Evolutionary conservation across 768 basidiomycete species (phyloP).

Genomic region (Macrocybe gigantea): DNA sequence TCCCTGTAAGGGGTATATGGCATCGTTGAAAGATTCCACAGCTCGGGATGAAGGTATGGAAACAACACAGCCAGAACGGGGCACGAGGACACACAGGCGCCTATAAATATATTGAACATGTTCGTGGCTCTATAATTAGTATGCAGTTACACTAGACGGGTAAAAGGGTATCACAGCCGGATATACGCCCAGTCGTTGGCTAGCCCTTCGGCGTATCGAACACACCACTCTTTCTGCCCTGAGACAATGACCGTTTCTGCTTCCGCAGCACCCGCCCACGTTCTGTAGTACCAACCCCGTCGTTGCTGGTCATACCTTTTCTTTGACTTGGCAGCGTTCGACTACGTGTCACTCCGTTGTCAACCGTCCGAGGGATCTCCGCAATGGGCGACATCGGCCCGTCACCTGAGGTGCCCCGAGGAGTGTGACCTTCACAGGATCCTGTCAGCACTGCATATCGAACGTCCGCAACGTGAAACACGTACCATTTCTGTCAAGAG

Average conservation of each 20-base stretch:
- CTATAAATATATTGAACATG: not conserved
- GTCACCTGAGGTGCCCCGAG: slow-evolving; percentile 22
- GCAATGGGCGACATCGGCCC: slow-evolving; percentile 41
- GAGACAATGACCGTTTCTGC: slow-evolving; percentile 40
- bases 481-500: slow-evolving; percentile 38
- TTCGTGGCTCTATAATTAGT: not conserved
- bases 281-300: slow-evolving; percentile 16
- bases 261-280: slow-evolving; percentile 41
- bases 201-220: slow-evolving; percentile 5
- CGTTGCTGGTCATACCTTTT: too few relatives aligned
- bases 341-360: slow-evolving; percentile 40
- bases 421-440: slow-evolving; percentile 7
- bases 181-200: slow-evolving; percentile 3
- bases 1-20: slow-evolving; percentile 8
- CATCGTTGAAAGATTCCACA: too few relatives aligned
- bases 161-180: slow-evolving; percentile 18
- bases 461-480: too few relatives aligned
- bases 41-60: too few relatives aligned
- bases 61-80: not conserved
- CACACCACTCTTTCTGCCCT: slow-evolving; percentile 6
- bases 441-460: not conserved
- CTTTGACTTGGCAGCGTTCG: slow-evolving; percentile 47
- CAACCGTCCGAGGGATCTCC: slow-evolving; percentile 27
- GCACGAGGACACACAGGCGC: not conserved
- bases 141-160: slow-evolving; percentile 7